phyloP scores from a whole-genome alignment of 352 stramenopile genomes.

The Phytophthora europaea region DNA sequence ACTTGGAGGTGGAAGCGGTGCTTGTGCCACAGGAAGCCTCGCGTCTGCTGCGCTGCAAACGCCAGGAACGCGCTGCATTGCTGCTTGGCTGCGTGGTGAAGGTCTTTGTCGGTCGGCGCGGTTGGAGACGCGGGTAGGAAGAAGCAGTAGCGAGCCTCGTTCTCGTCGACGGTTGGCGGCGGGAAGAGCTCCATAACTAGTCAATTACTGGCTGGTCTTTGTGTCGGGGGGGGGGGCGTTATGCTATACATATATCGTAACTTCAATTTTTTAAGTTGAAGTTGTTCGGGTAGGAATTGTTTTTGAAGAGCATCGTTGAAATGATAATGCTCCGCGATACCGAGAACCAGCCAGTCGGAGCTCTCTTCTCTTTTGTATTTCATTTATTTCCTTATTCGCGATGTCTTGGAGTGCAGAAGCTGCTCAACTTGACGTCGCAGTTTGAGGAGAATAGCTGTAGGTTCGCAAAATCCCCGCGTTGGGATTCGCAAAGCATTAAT shows the following conservation, averaged over 20 bases:
- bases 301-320: too few species aligned
- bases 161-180: constrained; percentile 32
- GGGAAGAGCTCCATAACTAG: constrained; percentile 39
- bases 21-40: constrained; percentile 65
- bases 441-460: too few species aligned
- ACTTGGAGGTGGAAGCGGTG: constrained; percentile 57
- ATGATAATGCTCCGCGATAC: too few species aligned
- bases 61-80: constrained; percentile 31
- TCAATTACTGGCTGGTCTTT: constrained; percentile 10
- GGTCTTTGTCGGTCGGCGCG: background rate
- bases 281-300: too few species aligned
- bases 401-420: too few species aligned
- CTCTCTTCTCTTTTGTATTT: too few species aligned
- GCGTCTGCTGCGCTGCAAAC: constrained; percentile 46
- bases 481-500: too few species aligned
- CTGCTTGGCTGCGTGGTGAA: constrained; percentile 20
- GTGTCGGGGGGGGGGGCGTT: constrained; percentile 1
- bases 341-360: too few species aligned
- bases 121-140: constrained; percentile 31
- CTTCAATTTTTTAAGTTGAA: background rate
- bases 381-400: too few species aligned
- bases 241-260: constrained; percentile 2
- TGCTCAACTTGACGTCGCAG: too few species aligned
- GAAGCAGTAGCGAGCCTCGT: constrained; percentile 49
- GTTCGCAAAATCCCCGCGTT: too few species aligned